phyloP scores from a whole-genome alignment of 1,284 basidiomycete species.

The Ganoderma leucocontextum region DNA sequence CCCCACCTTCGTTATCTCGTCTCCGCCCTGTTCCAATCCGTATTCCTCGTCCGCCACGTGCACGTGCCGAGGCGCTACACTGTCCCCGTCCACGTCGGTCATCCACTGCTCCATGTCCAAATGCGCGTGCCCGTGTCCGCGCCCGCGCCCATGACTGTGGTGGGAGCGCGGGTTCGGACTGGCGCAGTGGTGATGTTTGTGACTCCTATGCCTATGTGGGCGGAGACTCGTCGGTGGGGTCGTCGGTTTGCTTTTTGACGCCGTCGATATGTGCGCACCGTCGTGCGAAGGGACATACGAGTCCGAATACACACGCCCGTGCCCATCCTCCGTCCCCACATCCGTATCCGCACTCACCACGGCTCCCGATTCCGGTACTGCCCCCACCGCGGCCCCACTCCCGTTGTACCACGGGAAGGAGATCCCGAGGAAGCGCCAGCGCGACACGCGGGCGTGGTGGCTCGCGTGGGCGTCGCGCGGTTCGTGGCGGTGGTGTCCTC shows the following conservation, averaged over 20 bases:
- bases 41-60: conserved; percentile 24
- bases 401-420: conserved; percentile 18
- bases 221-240: background rate
- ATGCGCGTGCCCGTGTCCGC: conserved; percentile 40
- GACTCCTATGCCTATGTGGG: background rate
- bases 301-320: conserved; percentile 19
- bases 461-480: conserved; percentile 42
- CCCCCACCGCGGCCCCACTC: background rate
- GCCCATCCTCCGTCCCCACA: conserved; percentile 6
- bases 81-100: conserved; percentile 26
- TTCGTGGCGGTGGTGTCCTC: conserved; percentile 57
- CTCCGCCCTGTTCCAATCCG: conserved; percentile 35
- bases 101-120: conserved; percentile 40
- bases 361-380: background rate
- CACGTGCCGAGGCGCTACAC: background rate
- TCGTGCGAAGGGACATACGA: conserved; percentile 10
- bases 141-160: conserved; percentile 31
- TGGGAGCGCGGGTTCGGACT: background rate
- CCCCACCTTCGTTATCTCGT: conserved; percentile 48
- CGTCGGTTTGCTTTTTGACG: background rate
- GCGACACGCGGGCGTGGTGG: conserved; percentile 46
- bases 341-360: background rate
- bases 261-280: background rate
- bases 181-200: conserved; percentile 1
- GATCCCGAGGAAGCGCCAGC: conserved; percentile 25